These are phyloP conservation scores for Leptographium flavum DNA, from an alignment of 2,329 filamentous ascomycete species.

Conservation along the genomic window DNA sequence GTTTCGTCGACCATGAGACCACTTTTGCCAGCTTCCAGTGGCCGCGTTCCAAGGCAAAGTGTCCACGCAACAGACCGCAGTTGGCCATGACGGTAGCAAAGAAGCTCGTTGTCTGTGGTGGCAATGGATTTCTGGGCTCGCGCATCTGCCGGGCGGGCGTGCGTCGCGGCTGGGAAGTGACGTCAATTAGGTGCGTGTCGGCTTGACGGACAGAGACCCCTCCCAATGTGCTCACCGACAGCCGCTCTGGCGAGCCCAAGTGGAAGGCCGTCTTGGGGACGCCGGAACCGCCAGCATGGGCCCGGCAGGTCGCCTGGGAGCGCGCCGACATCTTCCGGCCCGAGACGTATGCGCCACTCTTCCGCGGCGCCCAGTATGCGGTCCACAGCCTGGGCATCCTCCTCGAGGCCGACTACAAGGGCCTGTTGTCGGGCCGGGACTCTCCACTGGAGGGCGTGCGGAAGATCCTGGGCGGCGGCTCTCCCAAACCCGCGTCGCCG, in stretches of 20 bases:
- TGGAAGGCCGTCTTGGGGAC: slow-evolving; percentile 73
- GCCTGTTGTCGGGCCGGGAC: slow-evolving; percentile 69
- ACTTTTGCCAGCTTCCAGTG: background rate
- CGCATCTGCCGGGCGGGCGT: slow-evolving; percentile 87
- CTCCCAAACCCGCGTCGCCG: slow-evolving; percentile 22
- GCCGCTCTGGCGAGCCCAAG: slow-evolving; percentile 76
- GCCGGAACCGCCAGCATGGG: slow-evolving; percentile 60
- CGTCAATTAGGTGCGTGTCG: slow-evolving; percentile 62
- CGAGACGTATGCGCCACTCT: slow-evolving; percentile 59
- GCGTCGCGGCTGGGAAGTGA: slow-evolving; percentile 78
- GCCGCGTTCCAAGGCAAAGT: no score
- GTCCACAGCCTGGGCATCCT: slow-evolving; percentile 94
- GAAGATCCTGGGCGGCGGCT: slow-evolving; percentile 54
- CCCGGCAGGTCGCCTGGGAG: slow-evolving; percentile 71
- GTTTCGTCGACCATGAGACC: background rate
- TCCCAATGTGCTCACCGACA: slow-evolving; percentile 22
- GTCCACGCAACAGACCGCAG: no score
- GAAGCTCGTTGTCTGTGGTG: slow-evolving; percentile 79
- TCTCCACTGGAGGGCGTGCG: slow-evolving; percentile 65
- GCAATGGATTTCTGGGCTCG: slow-evolving; percentile 78
- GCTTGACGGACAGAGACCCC: background rate
- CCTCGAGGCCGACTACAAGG: slow-evolving; percentile 95
- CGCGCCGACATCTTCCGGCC: slow-evolving; percentile 79
- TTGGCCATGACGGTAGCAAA: slow-evolving; percentile 45
- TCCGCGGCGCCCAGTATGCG: slow-evolving; percentile 68